Evolutionary conservation across 495 filamentous ascomycete genomes (phyloP), one percentile per base, ranked within the genome.

Genomic region (Chlorociboria aeruginascens): DNA sequence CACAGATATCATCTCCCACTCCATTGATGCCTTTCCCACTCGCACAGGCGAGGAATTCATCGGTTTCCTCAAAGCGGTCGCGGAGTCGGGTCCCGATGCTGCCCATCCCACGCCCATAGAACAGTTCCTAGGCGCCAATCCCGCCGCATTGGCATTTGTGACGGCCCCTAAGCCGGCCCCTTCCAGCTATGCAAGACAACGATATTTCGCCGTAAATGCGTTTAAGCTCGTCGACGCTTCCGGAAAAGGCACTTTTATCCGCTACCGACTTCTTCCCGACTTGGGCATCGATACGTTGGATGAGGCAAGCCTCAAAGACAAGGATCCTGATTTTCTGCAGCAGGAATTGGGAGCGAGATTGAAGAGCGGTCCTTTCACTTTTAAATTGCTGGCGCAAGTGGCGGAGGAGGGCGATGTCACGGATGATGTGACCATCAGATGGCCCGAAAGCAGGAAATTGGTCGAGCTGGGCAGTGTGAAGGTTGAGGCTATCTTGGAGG

Each of bases 1-100:
- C 56, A 77, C 73, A 0, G 74, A 79, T 55, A 72, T 79, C 52
- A 58, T 79, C 45, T 57, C 61, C 1, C 75, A 79, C 57, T 68
- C 65, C 7, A 68, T 66, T 2, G 58, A 64, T 39, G 62, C 60
- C 48, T 77, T 77, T 60, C 75, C 72, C 0, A 65, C 58, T 0
- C 53, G 63, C 13, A 75, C 64, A 1, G 70, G 69, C 8, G 65
- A 59, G 20, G 72, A 69, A 13, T 72, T 74, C 45, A 61, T 76
- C 7, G 66, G 59, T 3, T 67, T 79, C 54, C 62, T 79, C 42
- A 38, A 55, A 14, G 61, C 65, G 6, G 28, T 69, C 0, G 57
- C 51, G 2, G 53, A 61, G 11, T 43, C 44, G 1, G 28, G 28
- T 3, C 37, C 50, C 1, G 56, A 57, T 6, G 49, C 58, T 0